Percentiles rank a stretch among this genome's conserved stretches.
Evolutionary conservation across 2,329 filamentous ascomycete genomes (phyloP).

Genomic region (Colletotrichum lupini): DNA sequence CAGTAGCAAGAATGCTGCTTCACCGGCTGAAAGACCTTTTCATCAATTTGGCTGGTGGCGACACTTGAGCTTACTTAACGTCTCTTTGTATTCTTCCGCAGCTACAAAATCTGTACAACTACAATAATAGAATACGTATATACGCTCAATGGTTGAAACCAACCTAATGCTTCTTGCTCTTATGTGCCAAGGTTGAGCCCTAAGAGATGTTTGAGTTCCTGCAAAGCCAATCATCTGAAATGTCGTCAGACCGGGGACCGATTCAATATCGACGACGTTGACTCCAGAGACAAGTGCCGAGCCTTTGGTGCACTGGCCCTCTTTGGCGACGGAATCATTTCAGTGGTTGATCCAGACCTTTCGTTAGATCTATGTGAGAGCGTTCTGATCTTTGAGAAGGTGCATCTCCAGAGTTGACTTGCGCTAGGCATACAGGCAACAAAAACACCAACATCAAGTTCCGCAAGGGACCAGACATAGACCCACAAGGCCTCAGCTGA

Average conservation of each 20-base stretch:
- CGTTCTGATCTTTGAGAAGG: background rate
- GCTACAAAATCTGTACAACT: too few species aligned
- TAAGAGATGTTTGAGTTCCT: background rate
- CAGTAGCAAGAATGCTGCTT: background rate
- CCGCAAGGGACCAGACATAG: background rate
- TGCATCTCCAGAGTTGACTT: conserved; percentile 6
- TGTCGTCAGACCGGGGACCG: background rate
- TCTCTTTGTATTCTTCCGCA: too few species aligned
- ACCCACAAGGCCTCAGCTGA: background rate
- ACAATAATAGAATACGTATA: too few species aligned
- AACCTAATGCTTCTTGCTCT: fast-evolving
- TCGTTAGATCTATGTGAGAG: background rate
- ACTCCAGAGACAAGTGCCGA: background rate
- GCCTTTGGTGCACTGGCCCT: background rate
- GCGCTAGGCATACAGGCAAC: conserved; percentile 13
- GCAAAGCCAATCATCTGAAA: background rate
- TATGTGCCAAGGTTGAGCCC: background rate
- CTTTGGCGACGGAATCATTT: background rate
- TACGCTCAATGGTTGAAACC: too few species aligned
- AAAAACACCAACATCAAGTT: background rate
- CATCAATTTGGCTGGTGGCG: background rate
- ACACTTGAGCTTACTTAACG: too few species aligned
- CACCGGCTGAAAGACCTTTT: background rate
- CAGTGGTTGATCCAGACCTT: background rate
- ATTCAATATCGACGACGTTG: background rate